Evolutionary conservation across 2,329 filamentous ascomycete genomes (phyloP), one percentile per base, ranked within the genome.

Genomic region (Sporothrix dimorphospora): DNA sequence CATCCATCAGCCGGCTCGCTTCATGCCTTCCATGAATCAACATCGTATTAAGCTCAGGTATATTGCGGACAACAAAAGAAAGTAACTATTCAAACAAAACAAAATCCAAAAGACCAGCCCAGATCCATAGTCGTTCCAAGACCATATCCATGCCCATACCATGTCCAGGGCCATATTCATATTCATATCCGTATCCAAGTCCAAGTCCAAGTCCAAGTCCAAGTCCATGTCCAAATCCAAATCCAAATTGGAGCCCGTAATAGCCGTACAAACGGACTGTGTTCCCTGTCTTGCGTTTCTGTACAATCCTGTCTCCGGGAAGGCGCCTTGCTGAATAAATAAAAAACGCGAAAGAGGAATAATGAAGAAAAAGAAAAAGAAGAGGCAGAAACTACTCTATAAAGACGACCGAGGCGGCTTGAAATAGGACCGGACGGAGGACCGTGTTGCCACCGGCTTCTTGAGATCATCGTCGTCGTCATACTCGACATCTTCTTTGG

Each of bases 381-480:
- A 19, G 19, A 19, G 16, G 19, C 16, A 14, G 19, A 47, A 16
- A 16, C 14, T 1, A 16, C 6, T 27, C 7, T 14, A 69, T 57
- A 45, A 6, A 11, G 65, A 21, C 19, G 42, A 61, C 6, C 24
- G 24, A 6, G 21, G 40, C 24, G 55, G 40, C 53, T 49, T 61
- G 42, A 70, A 49, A 49, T 34, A 24, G 1, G 53, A 40, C 27
- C 55, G 27, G 24, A 38, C 12, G 9, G 57, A 63, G 2, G 57
- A 16, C n/a, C 34, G 16, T 21, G 40, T 1, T 38, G 8, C 5
- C 5, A 55, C 21, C 4, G 68, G 55, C 51, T 51, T 70, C 40
- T 70, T 34, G 11, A 61, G 19, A n/a, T 70, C 68, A 14, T 69
- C 67, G 19, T 63, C 53, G 1, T n/a, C 21, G 16, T 24, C 40